Evolutionary conservation across 2,329 filamentous ascomycete genomes (phyloP), one percentile per base, ranked within the genome.

Genomic region (Trichothecium roseum): DNA sequence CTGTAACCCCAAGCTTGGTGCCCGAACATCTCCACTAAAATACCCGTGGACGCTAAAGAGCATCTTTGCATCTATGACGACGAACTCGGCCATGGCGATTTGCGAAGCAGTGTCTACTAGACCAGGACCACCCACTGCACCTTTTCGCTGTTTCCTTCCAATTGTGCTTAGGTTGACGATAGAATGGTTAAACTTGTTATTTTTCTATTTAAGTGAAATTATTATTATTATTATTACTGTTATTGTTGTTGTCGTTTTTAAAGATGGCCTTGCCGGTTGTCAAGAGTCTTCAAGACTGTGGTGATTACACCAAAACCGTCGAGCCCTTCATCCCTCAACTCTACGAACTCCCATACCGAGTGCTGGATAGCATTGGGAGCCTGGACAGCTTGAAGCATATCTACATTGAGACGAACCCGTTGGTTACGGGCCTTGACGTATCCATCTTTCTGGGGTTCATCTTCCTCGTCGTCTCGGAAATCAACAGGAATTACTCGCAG

Each of bases 401-500:
- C 38, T 98, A 96, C 51, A 56, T 82, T 37, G 68, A 77, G 32
- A 96, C 89, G 14, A 96, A 98, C 54, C 91, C 91, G 0, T 64
- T 94, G 29, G 69, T 94, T 18, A 78, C 75, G 1, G 83, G 76
- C 3, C 69, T 93, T 43, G 80, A 76, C 0, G 72, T 84, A 36
- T 81, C 84, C 3, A 47, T 94, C 14, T 68, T 77, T 28, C 57
- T 94, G n/a, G 77, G 77, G 2, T 70, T 71, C 5, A 50, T 91
- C 18, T 83, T 93, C 49, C 64, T 94, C 17, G 51, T 89, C 22
- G 64, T 78, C 5, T 84, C 87, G 1, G 89, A 96, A 58, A 60
- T 86, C 62, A 96, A 93, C 61, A 74, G 73, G 51, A 98, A 98
- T 59, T 95, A 88, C 57, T 95, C 88, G n/a, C 91, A 98, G 60